Base-by-base conservation (phyloP, 768 basidiomycete species). In the Mycena amicta region DNA sequence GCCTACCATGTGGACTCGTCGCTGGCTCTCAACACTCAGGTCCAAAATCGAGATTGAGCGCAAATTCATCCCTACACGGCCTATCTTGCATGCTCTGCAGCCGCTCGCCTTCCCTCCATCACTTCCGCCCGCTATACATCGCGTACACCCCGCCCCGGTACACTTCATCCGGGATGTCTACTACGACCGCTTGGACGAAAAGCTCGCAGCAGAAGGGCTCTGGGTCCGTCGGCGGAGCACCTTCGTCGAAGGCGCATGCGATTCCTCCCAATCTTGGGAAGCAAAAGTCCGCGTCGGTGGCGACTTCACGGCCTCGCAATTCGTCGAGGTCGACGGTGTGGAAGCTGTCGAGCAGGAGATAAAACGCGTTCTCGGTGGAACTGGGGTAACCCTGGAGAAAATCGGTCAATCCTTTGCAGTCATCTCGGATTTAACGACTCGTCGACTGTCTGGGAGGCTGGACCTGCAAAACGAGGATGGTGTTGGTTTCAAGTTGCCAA, bases 201-300 rank as follows among this genome's bases (percentile, higher is more conserved):
- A 53, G 2, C 50, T 60, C 31, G 8, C 33, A 0, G n/a, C 50
- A 3, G 31, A 25, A 51, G 59, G 59, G 50, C n/a, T 60, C 16
- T 60, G 59, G 59, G 59, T 60, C 20, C 59, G 59, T 1, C 47
- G 43, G 26, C 58, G 58, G 11, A 54, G 37, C 40, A 30, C 53
- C 37, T 0, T 56, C 29, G 45, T 4, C 11, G 49, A 5, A n/a
- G 37, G 53, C 5, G 12, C 18, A n/a, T 51, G 37, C 40, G 29
- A 40, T 30, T n/a, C 31, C 2, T 15, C 37, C 18, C 40, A 40
- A 18, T 53, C 55, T 3, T 61, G 60, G 60, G 60, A 61, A 33
- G 60, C 55, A 43, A 61, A 61, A 37, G 59, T 56, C 22, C 59
- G 59, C 51, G 59, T 60, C 2, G 59, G 59, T 50, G 59, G 59